These are phyloP conservation scores for Zea luxurians DNA, from an alignment of 176 grass and related monocot genomes.

Conservation along the genomic window DNA sequence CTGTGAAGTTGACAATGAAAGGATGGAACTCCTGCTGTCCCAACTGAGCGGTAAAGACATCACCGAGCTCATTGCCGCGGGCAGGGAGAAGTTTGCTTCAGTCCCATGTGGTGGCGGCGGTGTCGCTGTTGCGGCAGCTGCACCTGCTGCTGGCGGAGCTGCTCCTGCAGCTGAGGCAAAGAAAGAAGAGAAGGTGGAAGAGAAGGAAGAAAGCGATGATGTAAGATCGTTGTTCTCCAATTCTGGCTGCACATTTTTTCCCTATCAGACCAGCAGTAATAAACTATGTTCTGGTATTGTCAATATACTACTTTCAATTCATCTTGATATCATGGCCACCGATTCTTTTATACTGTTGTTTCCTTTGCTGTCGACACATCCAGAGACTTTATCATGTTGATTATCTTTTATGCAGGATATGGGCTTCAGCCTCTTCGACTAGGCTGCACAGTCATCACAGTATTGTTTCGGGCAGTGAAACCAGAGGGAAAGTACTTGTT, in stretches of 20 bases:
- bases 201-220: constrained; percentile 69
- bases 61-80: too few species aligned
- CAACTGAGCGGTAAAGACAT: too few species aligned
- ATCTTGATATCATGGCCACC: too few species aligned
- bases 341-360: neutral
- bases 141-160: constrained; percentile 19
- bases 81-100: constrained; percentile 48
- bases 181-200: constrained; percentile 64
- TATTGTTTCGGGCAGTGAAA: neutral
- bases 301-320: neutral
- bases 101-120: constrained; percentile 48
- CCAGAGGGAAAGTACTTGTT: too few species aligned
- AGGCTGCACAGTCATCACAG: neutral
- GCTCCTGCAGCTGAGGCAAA: constrained; percentile 47
- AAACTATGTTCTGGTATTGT: neutral
- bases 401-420: constrained; percentile 44
- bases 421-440: constrained; percentile 57
- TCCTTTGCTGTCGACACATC: neutral
- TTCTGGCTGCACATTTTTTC: neutral
- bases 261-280: neutral
- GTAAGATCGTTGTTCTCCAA: constrained; percentile 23
- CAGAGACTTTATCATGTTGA: neutral
- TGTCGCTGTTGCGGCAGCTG: constrained; percentile 25
- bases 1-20: too few species aligned
- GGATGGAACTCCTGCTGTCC: too few species aligned